These are phyloP conservation scores for Mucor irregularis DNA, from an alignment of 371 early-diverging fungal species.

Conservation along the genomic window DNA sequence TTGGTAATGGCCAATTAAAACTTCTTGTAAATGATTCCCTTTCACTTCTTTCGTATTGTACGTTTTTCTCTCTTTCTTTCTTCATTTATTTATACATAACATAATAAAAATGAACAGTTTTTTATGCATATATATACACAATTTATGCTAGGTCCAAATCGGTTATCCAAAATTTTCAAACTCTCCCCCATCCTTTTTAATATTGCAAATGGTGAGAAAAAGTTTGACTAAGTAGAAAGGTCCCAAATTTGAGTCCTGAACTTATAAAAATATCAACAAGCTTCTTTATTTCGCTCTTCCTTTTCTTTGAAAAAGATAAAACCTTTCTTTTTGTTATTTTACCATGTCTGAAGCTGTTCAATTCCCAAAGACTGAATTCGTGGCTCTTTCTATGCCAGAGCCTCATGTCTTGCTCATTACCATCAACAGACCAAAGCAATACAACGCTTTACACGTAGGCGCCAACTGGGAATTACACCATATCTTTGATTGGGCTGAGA, in stretches of 20 bases:
- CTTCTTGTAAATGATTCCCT: not conserved
- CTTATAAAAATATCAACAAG: not conserved
- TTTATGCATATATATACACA: too few relatives aligned
- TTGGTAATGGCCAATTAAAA: constrained; percentile 19
- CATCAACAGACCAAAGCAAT: constrained; percentile 45
- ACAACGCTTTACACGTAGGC: constrained; percentile 44
- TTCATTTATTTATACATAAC: constrained; percentile 9
- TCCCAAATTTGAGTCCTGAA: not conserved
- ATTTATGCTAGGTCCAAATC: too few relatives aligned
- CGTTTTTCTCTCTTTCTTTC: not conserved
- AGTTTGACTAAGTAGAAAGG: constrained; percentile 1
- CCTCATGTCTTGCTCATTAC: constrained; percentile 48
- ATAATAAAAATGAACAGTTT: too few relatives aligned
- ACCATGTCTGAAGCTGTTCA: constrained; percentile 3
- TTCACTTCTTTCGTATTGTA: not conserved
- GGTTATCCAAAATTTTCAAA: too few relatives aligned
- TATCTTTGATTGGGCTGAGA: constrained; percentile 49
- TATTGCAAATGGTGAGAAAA: constrained; percentile 1
- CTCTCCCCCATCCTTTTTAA: not conserved
- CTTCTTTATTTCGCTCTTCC: not conserved
- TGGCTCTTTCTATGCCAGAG: constrained; percentile 34
- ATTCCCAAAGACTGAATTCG: constrained; percentile 38
- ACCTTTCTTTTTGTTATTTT: not conserved
- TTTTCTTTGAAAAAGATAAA: too few relatives aligned
- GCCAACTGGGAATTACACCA: constrained; percentile 44